phyloP scores from a whole-genome alignment of 306 rosid genomes.

The Quercus glauca region DNA sequence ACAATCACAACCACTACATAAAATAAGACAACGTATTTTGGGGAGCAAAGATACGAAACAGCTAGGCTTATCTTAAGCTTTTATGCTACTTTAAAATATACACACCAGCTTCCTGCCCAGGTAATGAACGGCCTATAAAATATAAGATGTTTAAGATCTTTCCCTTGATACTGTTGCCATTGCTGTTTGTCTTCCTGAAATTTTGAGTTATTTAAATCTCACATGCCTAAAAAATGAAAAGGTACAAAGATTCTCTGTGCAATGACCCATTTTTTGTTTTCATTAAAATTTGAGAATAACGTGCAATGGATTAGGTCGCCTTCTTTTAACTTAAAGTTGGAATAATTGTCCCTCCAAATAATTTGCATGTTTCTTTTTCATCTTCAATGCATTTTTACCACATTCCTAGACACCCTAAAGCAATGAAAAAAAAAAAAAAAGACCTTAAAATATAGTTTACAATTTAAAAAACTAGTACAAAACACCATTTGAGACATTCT shows the following conservation, averaged over 20 bases:
- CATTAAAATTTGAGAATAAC: no score
- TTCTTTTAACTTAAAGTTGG: no score
- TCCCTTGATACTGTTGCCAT: conserved; percentile 24
- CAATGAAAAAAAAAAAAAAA: not conserved
- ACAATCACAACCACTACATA: conserved; percentile 12
- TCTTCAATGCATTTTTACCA: not conserved
- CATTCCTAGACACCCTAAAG: not conserved
- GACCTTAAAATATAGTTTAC: not conserved
- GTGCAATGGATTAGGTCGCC: no score
- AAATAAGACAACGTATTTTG: not conserved
- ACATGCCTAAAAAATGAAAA: not conserved
- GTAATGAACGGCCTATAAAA: not conserved
- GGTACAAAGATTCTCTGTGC: not conserved
- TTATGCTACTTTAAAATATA: not conserved
- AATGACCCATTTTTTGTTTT: no score
- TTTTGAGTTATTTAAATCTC: not conserved
- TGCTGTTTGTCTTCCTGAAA: conserved; percentile 7
- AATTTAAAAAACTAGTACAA: not conserved
- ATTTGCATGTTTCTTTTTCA: not conserved
- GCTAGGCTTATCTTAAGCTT: conserved; percentile 23
- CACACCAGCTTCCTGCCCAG: not conserved
- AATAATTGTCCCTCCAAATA: no score
- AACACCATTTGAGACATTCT: no score
- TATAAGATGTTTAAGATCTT: not conserved
- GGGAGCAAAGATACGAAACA: conserved; percentile 21